Percentiles rank a stretch among this genome's conserved stretches.
Evolutionary conservation across 352 stramenopile genomes (phyloP).

Genomic region (Globisporangium mamillatum): DNA sequence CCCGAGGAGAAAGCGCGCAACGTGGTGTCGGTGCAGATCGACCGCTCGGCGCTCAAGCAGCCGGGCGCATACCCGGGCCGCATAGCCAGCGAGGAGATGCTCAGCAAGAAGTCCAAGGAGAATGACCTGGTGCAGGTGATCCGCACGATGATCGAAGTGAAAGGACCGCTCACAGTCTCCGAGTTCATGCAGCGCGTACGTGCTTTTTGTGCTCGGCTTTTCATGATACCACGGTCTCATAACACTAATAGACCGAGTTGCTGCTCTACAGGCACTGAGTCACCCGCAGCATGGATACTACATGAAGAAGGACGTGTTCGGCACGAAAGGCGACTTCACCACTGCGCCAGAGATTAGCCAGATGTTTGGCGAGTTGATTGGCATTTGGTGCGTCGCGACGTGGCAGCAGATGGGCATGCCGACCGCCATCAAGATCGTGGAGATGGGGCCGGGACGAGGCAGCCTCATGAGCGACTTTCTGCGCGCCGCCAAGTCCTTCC

Average conservation of each 20-base stretch:
- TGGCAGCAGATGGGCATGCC: constrained; percentile 89
- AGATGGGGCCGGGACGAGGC: constrained; percentile 91
- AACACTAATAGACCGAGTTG: not conserved
- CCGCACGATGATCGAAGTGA: constrained; percentile 90
- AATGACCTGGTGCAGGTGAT: constrained; percentile 79
- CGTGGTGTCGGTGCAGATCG: constrained; percentile 58
- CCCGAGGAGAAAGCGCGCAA: constrained; percentile 42
- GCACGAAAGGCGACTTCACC: constrained; percentile 90
- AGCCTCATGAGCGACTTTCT: constrained; percentile 95
- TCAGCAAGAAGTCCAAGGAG: constrained; percentile 50
- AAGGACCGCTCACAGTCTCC: constrained; percentile 90
- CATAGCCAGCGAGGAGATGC: constrained; percentile 25
- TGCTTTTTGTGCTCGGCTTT: not conserved
- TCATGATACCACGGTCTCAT: too few species aligned
- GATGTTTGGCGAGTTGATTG: constrained; percentile 92
- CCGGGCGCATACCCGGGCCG: constrained; percentile 25
- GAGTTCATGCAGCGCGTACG: constrained; percentile 91
- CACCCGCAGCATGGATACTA: constrained; percentile 95
- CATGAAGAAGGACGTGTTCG: constrained; percentile 93
- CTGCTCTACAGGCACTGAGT: constrained; percentile 55
- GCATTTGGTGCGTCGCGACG: constrained; percentile 90
- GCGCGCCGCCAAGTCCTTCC: constrained; percentile 84
- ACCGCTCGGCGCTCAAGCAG: constrained; percentile 74
- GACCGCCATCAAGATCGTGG: constrained; percentile 77
- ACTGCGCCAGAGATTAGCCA: constrained; percentile 93